A percentile compares a stretch with the other conserved stretches of the same genome.
phyloP scores from a whole-genome alignment of 495 filamentous ascomycete species.

The Cryomyces minteri region DNA sequence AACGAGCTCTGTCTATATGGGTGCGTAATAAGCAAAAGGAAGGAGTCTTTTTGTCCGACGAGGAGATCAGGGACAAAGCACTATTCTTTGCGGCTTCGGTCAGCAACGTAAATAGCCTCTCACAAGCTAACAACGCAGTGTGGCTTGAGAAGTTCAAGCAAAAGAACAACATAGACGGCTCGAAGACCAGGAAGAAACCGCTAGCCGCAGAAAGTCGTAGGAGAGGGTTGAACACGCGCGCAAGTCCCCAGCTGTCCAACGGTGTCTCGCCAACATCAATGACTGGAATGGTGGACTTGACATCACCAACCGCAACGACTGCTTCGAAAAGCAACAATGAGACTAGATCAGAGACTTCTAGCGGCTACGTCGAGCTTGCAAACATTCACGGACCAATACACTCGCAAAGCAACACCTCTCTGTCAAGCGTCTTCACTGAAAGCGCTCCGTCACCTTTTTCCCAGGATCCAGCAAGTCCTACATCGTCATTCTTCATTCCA shows the following conservation, averaged over 20 bases:
- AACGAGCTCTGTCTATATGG: constrained; percentile 85
- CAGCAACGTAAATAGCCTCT: constrained; percentile 54
- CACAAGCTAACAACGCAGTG: constrained; percentile 51
- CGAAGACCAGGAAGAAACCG: constrained; percentile 52
- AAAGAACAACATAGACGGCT: constrained; percentile 60
- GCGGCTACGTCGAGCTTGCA: constrained; percentile 29
- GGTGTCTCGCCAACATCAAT: constrained; percentile 62
- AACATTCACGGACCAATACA: constrained; percentile 39
- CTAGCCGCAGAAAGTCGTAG: constrained; percentile 21
- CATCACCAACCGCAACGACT: constrained; percentile 48
- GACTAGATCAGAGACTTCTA: constrained; percentile 31
- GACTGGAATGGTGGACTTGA: constrained; percentile 33
- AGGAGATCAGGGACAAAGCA: constrained; percentile 75
- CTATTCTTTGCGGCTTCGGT: constrained; percentile 66
- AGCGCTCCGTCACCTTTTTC: constrained; percentile 48
- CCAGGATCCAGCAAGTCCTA: constrained; percentile 60
- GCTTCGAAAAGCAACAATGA: constrained; percentile 52
- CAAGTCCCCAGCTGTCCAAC: constrained; percentile 42
- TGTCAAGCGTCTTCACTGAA: constrained; percentile 34
- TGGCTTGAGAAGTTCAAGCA: constrained; percentile 97
- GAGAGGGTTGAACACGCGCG: constrained; percentile 15
- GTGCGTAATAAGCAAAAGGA: constrained; percentile 61
- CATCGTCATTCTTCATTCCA: constrained; percentile 71
- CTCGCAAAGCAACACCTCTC: constrained; percentile 37
- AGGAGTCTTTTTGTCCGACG: constrained; percentile 60